Base-by-base conservation (phyloP, 2,329 filamentous ascomycete genomes). In the Phyllosticta citribraziliensis region DNA sequence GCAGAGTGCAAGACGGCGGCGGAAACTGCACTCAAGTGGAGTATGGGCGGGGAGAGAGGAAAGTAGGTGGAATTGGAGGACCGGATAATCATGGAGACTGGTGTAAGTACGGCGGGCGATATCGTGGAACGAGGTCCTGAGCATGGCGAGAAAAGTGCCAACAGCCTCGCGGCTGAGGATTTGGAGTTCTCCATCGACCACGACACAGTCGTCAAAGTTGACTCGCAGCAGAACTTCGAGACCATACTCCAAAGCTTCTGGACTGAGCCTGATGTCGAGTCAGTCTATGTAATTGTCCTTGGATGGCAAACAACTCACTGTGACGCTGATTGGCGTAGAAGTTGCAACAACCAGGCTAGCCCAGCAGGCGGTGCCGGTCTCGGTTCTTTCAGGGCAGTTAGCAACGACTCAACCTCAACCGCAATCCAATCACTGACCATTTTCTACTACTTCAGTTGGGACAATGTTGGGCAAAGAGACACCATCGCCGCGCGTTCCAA, bases 1-100 rank as follows among this genome's bases (percentile, higher is more conserved):
- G 1, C 82, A 80, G 5, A 87, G 75, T 2, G 89, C 87, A 8
- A 94, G 78, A 35, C 86, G 78, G 11, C 87, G 80, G 33, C 86
- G 82, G 27, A 93, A 75, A 40, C 86, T 81, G 63, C 87, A 81
- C 1, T 82, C 72, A 35, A 75, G 73, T 0, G 76, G 67, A 3
- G 76, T 79, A 5, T 75, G 77, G 10, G 81, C 74, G 0, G 88
- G 84, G 17, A 93, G 78, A 52, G 80, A 78, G 19, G 79, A 73
- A 11, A 91, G 75, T 4, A 86, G 75, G 53, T 83, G 81, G 60
- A 80, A 78, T 59, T 84, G 82, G 2, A 89, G 74, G 11, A 77
- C 27, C 70, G 74, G 62, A 86, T 64, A 40, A 19, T 51, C 10
- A 66, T 63, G 35, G 67, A 66, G 6, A 67, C 67, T 53, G 63